A percentile compares a stretch with the other conserved stretches of the same genome.
phyloP scores from a whole-genome alignment of 495 filamentous ascomycete species.

The Pyrenopolyporus hunteri region DNA sequence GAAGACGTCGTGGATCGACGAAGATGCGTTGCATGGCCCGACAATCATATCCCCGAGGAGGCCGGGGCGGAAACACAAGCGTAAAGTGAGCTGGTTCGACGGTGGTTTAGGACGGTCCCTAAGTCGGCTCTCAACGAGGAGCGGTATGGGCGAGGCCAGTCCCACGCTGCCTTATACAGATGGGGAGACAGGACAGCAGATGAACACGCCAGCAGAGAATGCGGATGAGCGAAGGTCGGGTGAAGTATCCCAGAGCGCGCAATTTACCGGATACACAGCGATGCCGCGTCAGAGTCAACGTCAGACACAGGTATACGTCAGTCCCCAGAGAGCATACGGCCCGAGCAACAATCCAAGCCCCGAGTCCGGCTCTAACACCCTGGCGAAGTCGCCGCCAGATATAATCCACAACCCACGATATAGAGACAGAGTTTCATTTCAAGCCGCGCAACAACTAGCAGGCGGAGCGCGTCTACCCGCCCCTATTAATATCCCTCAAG shows the following conservation, averaged over 20 bases:
- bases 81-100: slow-evolving; percentile 36
- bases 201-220: background rate
- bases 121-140: slow-evolving; percentile 36
- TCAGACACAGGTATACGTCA: slow-evolving; percentile 18
- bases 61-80: slow-evolving; percentile 13
- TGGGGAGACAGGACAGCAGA: background rate
- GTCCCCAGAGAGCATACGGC: slow-evolving; percentile 15
- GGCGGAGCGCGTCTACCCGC: slow-evolving; percentile 33
- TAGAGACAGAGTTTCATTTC: slow-evolving; percentile 18
- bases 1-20: slow-evolving; percentile 50
- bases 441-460: slow-evolving; percentile 36
- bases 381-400: slow-evolving; percentile 24
- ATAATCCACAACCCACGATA: slow-evolving; percentile 25
- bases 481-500: slow-evolving; percentile 15
- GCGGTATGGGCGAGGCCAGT: slow-evolving; percentile 31
- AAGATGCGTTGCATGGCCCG: slow-evolving; percentile 51
- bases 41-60: slow-evolving; percentile 37
- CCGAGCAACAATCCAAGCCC: slow-evolving; percentile 6
- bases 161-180: slow-evolving; percentile 40
- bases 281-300: slow-evolving; percentile 11
- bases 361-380: slow-evolving; percentile 1
- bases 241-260: background rate
- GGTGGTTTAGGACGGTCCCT: slow-evolving; percentile 31
- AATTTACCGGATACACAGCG: slow-evolving; percentile 3
- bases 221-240: background rate